Evolutionary conservation across 139 green algal genomes (phyloP).

Genomic region (Micractinium conductrix): DNA sequence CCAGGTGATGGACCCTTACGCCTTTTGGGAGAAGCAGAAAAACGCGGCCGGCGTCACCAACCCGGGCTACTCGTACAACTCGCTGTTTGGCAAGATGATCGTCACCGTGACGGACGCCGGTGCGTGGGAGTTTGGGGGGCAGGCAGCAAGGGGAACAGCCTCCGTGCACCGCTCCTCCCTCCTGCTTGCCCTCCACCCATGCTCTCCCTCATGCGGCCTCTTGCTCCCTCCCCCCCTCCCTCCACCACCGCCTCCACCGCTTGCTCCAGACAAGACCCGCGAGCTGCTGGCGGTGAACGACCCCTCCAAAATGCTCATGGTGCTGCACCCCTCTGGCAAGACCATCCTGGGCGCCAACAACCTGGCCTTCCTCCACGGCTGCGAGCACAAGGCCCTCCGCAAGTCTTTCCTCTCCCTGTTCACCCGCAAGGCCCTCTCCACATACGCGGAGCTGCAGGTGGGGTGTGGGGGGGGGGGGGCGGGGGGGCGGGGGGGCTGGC

Average conservation of each 20-base stretch:
- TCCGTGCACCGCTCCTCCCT: neutral
- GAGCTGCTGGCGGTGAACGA: constrained; percentile 71
- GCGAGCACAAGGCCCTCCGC: constrained; percentile 72
- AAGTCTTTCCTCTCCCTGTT: constrained; percentile 89
- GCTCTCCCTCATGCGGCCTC: no score
- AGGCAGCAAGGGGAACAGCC: no score
- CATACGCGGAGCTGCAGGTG: constrained; percentile 72
- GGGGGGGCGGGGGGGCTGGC: neutral
- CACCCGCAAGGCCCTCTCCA: constrained; percentile 80
- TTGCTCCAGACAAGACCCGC: constrained; percentile 56
- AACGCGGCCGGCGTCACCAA: neutral
- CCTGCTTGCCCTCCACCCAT: neutral
- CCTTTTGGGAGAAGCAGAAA: constrained; percentile 67
- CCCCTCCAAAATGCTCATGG: constrained; percentile 68
- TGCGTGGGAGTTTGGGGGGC: neutral
- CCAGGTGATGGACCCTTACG: constrained; percentile 35
- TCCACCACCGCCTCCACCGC: no score
- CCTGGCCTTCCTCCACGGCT: constrained; percentile 85
- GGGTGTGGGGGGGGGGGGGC: neutral
- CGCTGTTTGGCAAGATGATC: constrained; percentile 78
- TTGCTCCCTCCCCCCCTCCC: no score
- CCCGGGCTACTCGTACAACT: constrained; percentile 79
- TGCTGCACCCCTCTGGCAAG: constrained; percentile 81
- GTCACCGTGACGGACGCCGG: constrained; percentile 80
- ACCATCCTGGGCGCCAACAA: constrained; percentile 83